Percentiles rank a stretch among this genome's conserved stretches.
These are phyloP conservation scores for Cladobotryum mycophilum DNA, from an alignment of 2,329 filamentous ascomycete species.

Conservation along the genomic window DNA sequence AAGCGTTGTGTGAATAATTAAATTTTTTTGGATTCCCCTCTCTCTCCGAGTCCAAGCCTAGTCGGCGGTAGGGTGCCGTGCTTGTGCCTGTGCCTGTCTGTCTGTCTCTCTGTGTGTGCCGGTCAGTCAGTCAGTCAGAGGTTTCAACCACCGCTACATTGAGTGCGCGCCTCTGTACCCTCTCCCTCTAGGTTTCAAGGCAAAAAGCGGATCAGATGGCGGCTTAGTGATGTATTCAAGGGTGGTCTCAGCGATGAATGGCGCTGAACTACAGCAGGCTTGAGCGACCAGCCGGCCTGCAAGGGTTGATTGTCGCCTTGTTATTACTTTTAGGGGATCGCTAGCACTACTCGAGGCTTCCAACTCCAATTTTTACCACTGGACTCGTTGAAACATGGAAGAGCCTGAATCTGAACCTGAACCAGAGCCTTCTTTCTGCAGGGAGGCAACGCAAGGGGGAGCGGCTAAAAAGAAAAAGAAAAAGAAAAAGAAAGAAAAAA, in stretches of 20 bases:
- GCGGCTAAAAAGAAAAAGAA: not conserved
- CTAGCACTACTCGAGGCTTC: no score
- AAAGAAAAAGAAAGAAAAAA: not conserved
- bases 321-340: no score
- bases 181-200: not conserved
- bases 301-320: no score
- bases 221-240: not conserved
- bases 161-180: no score
- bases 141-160: not conserved
- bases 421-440: no score
- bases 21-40: constrained; percentile 28
- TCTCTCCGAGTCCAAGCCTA: not conserved
- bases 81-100: not conserved
- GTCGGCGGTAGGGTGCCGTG: constrained; percentile 11
- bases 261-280: not conserved
- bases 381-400: no score
- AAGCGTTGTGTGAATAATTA: constrained; percentile 36
- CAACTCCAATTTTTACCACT: no score
- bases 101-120: not conserved
- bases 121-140: not conserved
- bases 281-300: no score
- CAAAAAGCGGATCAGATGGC: not conserved
- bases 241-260: not conserved
- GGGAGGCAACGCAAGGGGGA: no score
- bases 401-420: no score